Evolutionary conservation across 2,329 filamentous ascomycete genomes (phyloP), one percentile per base, ranked within the genome.

Genomic region (Hypocrella siamensis): DNA sequence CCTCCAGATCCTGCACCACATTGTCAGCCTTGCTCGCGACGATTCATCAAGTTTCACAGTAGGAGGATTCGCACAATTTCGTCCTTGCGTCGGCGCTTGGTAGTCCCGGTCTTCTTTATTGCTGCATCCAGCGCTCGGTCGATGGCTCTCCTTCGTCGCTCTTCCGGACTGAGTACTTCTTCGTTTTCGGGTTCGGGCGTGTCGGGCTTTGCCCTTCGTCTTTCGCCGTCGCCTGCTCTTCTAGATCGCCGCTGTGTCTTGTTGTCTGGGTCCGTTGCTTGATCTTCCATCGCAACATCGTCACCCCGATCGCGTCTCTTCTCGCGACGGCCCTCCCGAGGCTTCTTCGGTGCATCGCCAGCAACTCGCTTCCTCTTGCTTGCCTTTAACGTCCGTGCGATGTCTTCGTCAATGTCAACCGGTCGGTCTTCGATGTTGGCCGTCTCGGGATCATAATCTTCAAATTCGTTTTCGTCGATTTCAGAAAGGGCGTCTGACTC

Each of bases 91-190:
- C 79, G 67, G 40, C 76, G 68, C 45, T 82, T 83, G 34, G 63
- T 67, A 9, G 45, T 42, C 19, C 47, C 42, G n/a, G 80, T 75
- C 43, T 81, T 82, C 61, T 92, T 92, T 44, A 93, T 64, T 1
- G 86, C 85, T 35, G 81, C 81, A 52, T 93, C 83, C 60, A 96
- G 83, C 34, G 82, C 80, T 42, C 77, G 71, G 46, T 93, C 83
- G 32, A 98, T 75, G 15, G 84, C 86, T 42, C 82, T 70, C 45
- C 79, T 76, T 44, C 86, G 74, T 45, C 82, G 70, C 59, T 93
- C 83, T 54, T 90, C 84, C 1, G 85, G 83, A 15, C 80, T 79
- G 44, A 96, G 57, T 39, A 78, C 66, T 46, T 84, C 81, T 38
- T 93, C 83, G 41, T 81, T 69, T 39, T 82, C 75, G 5, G 74